Base-by-base conservation (phyloP, 1,284 basidiomycete species). In the Cryptococcus sp. region DNA sequence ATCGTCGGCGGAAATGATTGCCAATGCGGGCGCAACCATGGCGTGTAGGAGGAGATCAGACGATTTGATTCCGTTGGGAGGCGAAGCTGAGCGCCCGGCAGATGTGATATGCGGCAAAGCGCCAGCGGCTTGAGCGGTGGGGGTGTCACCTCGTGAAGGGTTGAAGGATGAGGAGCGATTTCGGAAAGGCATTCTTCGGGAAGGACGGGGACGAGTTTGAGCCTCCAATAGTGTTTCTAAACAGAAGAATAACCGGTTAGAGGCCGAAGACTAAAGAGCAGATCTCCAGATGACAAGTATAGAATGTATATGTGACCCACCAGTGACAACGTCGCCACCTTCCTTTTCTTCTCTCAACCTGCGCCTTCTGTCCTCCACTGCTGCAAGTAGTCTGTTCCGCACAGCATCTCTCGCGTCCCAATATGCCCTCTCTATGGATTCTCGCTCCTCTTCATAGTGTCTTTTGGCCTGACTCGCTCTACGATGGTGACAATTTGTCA, bases 291-390 rank as follows among this genome's bases (percentile, higher is more conserved):
- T 41, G 48, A 19, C 38, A 42, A 57, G 7, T 23, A n/a, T 5
- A 20, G 23, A 23, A 35, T n/a, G 6, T 8, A 22, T 7, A n/a
- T 19, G 23, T 20, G 11, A 75, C 79, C 64, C 53, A 81, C 81
- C 81, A 8, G 79, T 69, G 7, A 80, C 75, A 11, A 80, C 69
- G 49, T 82, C 81, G 13, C 79, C 78, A n/a, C 79, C 78, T 52
- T 83, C 82, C 67, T 82, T 82, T 64, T 83, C 82, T 55, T 82
- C 82, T 42, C 78, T 71, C 40, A 82, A 65, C 55, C 80, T 79
- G 62, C 78, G 72, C 47, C 80, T 63, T 30, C 81, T 63, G 59
- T 83, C 82, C 62, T 83, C 82, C 35, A 82, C 72, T 3, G 77
- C 73, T n/a, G 78, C 79, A 11, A 82, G 59, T 41, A 83, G 59